Evolutionary conservation across 768 basidiomycete genomes (phyloP).

Genomic region (Rhizopogon salebrosus): DNA sequence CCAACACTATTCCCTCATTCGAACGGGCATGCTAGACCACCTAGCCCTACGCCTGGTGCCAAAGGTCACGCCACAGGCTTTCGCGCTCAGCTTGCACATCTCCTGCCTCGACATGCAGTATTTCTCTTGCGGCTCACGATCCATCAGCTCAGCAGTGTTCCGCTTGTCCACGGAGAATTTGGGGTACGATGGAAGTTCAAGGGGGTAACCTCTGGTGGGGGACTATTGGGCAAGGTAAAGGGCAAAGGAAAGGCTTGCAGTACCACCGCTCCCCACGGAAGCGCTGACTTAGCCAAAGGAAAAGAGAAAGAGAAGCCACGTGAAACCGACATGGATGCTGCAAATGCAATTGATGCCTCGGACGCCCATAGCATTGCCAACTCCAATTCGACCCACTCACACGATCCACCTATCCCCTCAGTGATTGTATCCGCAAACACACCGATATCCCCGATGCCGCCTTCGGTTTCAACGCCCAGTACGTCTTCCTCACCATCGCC

Average conservation of each 20-base stretch:
- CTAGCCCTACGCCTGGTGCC: neutral
- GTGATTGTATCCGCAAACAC: conserved; percentile 23
- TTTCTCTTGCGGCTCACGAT: conserved; percentile 59
- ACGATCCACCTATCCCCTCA: conserved; percentile 17
- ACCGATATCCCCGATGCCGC: conserved; percentile 5
- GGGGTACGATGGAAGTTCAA: conserved; percentile 70
- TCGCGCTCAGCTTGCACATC: conserved; percentile 55
- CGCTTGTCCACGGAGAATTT: conserved; percentile 68
- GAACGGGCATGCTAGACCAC: neutral
- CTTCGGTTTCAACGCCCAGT: conserved; percentile 17
- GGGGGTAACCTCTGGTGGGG: conserved; percentile 39
- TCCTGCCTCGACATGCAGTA: conserved; percentile 60
- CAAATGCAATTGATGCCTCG: conserved; percentile 20
- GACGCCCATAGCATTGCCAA: conserved; percentile 24
- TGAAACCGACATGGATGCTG: conserved; percentile 13
- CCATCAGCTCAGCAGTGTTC: conserved; percentile 67
- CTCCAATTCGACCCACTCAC: conserved; percentile 19
- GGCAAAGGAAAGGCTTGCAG: conserved; percentile 13
- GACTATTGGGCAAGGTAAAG: conserved; percentile 39
- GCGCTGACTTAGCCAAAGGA: neutral
- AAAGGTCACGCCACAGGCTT: conserved; percentile 24
- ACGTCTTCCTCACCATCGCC: conserved; percentile 18
- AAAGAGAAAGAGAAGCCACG: conserved; percentile 4
- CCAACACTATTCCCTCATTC: neutral
- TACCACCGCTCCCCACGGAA: neutral